A percentile compares a stretch with the other conserved stretches of the same genome.
Conservation (phyloP, 2,329 filamentous ascomycete genomes). For the Lizonia empirigonia region DNA sequence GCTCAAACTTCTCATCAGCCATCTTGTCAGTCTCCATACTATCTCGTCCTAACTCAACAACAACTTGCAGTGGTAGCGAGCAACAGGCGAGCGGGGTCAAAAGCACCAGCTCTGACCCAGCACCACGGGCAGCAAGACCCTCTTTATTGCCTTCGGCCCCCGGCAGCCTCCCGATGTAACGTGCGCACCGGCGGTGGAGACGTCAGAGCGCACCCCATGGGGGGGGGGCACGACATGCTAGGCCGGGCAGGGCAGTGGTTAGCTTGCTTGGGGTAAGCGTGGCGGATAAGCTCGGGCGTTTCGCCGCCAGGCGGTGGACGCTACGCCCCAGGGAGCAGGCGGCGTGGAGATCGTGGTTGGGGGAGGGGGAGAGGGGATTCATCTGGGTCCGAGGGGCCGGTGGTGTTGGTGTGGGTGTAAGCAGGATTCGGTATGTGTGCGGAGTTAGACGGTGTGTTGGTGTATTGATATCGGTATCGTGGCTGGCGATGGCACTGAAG, state of each 20-base stretch:
- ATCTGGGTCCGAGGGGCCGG: conserved; percentile 5
- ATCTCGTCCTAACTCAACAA: no score
- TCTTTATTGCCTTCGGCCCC: conserved; percentile 4
- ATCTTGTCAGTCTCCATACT: conserved; percentile 25
- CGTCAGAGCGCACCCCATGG: conserved; percentile 8
- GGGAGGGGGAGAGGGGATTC: conserved; percentile 2
- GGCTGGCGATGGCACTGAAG: no score
- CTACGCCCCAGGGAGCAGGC: conserved; percentile 1
- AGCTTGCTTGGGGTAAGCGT: neutral
- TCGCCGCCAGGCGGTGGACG: neutral
- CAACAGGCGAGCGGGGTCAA: no score
- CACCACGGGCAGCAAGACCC: neutral
- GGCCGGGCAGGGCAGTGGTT: neutral
- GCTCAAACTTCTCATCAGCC: conserved; percentile 36
- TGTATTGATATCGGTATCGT: conserved; percentile 2
- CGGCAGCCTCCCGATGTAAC: conserved; percentile 1
- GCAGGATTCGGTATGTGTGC: neutral
- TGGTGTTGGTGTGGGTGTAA: neutral
- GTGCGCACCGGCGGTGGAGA: neutral
- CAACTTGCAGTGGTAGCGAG: neutral
- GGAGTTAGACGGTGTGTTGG: neutral
- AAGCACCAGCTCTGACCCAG: no score
- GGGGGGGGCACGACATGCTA: neutral
- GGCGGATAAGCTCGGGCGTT: conserved; percentile 1
- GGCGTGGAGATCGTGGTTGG: neutral